phyloP scores from a whole-genome alignment of 495 filamentous ascomycete species.

The Letharia lupina region DNA sequence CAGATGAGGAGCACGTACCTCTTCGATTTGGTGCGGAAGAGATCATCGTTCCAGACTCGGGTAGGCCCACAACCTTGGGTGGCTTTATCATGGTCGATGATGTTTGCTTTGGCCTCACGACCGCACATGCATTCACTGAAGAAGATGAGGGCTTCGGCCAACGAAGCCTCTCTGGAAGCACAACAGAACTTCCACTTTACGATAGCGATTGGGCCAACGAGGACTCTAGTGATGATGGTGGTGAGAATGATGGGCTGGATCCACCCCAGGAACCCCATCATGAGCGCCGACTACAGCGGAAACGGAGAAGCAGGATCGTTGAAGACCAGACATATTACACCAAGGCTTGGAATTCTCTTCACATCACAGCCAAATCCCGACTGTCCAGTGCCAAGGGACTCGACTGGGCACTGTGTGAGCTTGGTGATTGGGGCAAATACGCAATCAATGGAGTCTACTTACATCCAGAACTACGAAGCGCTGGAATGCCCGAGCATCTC shows the following conservation, averaged over 20 bases:
- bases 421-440: slow-evolving; percentile 4
- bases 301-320: not conserved
- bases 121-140: slow-evolving; percentile 8
- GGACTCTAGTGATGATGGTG: not conserved
- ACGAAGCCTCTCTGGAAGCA: not conserved
- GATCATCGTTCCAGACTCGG: not conserved
- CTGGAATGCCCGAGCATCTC: not conserved
- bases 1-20: not conserved
- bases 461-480: not conserved
- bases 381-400: slow-evolving; percentile 1
- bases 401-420: slow-evolving; percentile 10
- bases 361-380: slow-evolving; percentile 1
- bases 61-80: not conserved
- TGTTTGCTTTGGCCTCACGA: slow-evolving; percentile 8
- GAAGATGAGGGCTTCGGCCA: not conserved
- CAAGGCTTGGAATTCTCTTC: slow-evolving; percentile 4
- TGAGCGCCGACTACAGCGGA: not conserved
- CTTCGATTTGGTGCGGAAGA: slow-evolving; percentile 4
- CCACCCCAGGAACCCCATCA: not conserved
- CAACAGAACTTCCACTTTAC: not conserved
- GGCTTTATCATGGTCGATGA: slow-evolving; percentile 4
- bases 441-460: slow-evolving; percentile 8
- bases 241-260: not conserved
- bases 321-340: slow-evolving; percentile 4
- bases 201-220: slow-evolving; percentile 7